phyloP scores from a whole-genome alignment of 1,139 yeast genomes.

The Hyphopichia pseudoburtonii region DNA sequence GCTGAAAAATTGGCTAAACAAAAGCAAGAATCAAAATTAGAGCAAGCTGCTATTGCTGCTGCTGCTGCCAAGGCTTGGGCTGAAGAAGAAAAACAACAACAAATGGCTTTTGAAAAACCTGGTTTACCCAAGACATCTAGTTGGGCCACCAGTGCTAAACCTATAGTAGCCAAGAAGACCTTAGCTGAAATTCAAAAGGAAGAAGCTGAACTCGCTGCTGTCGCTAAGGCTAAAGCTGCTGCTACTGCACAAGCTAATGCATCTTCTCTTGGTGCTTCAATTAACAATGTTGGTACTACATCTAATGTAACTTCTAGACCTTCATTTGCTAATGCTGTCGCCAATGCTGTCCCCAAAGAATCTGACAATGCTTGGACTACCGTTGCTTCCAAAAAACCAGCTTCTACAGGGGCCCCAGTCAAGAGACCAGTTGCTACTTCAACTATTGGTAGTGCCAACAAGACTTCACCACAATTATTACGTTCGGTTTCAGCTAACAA shows the following conservation, averaged over 20 bases:
- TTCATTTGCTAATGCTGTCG: conserved; percentile 34
- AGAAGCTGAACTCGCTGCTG: conserved; percentile 42
- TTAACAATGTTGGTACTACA: conserved; percentile 8
- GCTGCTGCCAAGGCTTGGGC: conserved; percentile 24
- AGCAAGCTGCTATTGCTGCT: conserved; percentile 26
- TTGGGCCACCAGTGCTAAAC: conserved; percentile 48
- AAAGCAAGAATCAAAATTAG: conserved; percentile 32
- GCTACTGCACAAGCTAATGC: conserved; percentile 16
- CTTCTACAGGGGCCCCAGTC: too few species aligned
- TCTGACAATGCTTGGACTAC: conserved; percentile 50
- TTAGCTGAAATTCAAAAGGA: conserved; percentile 49
- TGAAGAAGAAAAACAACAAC: conserved; percentile 19
- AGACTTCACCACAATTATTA: conserved; percentile 43
- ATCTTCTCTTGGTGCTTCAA: conserved; percentile 13
- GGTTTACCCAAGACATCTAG: conserved; percentile 50
- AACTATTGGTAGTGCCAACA: conserved; percentile 23
- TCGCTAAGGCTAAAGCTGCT: conserved; percentile 27
- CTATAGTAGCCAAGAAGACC: conserved; percentile 30
- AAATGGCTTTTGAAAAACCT: conserved; percentile 21
- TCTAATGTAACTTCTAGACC: conserved; percentile 11
- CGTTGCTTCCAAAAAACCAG: conserved; percentile 23
- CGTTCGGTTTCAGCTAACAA: conserved; percentile 46
- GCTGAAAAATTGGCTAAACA: conserved; percentile 50
- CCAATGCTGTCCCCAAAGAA: conserved; percentile 27
- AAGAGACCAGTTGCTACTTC: conserved; percentile 19